phyloP scores from a whole-genome alignment of 495 filamentous ascomycete genomes.

The Annulohypoxylon stygium region DNA sequence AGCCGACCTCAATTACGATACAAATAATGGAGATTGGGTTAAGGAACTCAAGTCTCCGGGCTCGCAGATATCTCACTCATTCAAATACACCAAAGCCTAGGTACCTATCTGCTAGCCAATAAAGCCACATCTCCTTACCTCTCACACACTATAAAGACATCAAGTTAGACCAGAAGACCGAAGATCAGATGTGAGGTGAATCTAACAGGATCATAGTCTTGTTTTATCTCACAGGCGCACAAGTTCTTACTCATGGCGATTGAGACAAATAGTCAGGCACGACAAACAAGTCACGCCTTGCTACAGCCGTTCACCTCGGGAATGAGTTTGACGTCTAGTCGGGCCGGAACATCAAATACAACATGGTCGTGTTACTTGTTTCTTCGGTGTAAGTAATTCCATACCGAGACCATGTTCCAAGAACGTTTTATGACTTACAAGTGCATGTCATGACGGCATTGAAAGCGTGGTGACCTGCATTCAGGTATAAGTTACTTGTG shows the following conservation, averaged over 20 bases:
- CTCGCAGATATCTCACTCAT: no score
- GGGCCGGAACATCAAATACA: background rate
- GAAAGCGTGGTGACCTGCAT: background rate
- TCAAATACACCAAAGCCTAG: no score
- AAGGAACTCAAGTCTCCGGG: no score
- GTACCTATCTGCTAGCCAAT: background rate
- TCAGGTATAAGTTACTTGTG: background rate
- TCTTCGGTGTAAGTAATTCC: background rate
- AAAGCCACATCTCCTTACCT: background rate
- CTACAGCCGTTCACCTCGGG: background rate
- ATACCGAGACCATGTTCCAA: background rate
- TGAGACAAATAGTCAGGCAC: background rate
- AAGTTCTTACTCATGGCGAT: background rate
- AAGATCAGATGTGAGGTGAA: background rate
- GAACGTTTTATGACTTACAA: background rate
- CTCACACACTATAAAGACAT: background rate
- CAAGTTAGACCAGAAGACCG: background rate
- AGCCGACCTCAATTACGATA: no score
- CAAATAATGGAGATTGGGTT: no score
- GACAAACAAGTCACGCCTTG: background rate
- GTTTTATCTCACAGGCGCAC: no score
- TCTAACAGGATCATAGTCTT: background rate
- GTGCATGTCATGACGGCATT: background rate
- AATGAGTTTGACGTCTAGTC: background rate
- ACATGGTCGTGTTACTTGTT: background rate